Conservation (phyloP, 352 stramenopile species). For the Vaucheria bursata region DNA sequence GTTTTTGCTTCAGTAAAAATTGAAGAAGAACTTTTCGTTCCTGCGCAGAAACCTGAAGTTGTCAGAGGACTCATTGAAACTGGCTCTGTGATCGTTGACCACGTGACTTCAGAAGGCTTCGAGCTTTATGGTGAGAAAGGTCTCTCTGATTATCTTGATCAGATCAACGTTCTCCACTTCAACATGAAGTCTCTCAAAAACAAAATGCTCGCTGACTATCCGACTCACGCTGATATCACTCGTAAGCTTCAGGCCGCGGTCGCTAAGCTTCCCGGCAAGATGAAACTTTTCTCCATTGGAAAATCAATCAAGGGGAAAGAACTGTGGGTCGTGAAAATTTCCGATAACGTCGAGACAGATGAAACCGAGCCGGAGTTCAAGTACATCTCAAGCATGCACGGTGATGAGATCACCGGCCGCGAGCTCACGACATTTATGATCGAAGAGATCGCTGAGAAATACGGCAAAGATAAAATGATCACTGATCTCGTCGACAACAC, state of each 20-base stretch:
- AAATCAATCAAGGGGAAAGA: neutral
- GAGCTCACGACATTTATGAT: neutral
- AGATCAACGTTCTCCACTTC: neutral
- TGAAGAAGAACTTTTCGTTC: neutral
- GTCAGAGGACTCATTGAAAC: neutral
- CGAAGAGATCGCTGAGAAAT: neutral
- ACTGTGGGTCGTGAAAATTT: neutral
- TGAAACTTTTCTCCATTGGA: neutral
- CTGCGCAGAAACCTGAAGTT: neutral
- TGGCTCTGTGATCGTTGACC: neutral
- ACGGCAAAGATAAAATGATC: slow-evolving; percentile 1
- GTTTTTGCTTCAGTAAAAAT: neutral
- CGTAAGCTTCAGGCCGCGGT: neutral
- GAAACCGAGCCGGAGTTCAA: neutral
- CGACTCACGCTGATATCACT: neutral
- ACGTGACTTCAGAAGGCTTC: neutral
- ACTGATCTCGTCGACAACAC: neutral
- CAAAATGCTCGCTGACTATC: neutral
- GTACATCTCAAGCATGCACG: slow-evolving; percentile 2
- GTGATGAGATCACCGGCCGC: slow-evolving; percentile 1
- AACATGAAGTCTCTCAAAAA: neutral
- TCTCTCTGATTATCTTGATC: neutral
- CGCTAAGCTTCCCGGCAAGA: neutral
- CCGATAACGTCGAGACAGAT: neutral
- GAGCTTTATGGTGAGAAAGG: neutral